These are phyloP conservation scores for Calonectria pauciramosa DNA, from an alignment of 2,329 filamentous ascomycete genomes.

Conservation along the genomic window DNA sequence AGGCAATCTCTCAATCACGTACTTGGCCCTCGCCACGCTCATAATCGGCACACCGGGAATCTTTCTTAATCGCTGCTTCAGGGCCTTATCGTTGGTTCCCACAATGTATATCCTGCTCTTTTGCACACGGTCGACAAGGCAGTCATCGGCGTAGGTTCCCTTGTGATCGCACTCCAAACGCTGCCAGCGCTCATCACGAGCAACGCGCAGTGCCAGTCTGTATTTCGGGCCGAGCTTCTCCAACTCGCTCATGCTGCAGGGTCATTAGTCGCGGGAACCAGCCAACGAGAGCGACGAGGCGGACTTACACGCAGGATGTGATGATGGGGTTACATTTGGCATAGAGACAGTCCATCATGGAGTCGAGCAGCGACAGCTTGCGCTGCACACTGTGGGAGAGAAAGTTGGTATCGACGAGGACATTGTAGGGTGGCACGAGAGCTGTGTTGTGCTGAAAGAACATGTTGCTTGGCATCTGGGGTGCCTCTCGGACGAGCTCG, in stretches of 20 bases:
- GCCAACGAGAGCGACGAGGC: neutral
- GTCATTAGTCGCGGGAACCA: neutral
- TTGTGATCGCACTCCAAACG: slow-evolving; percentile 91
- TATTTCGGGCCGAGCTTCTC: slow-evolving; percentile 94
- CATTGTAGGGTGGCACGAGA: slow-evolving; percentile 81
- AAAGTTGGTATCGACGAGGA: slow-evolving; percentile 86
- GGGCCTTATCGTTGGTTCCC: slow-evolving; percentile 81
- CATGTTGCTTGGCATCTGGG: slow-evolving; percentile 84
- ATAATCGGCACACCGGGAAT: slow-evolving; percentile 76
- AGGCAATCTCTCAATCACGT: slow-evolving; percentile 92
- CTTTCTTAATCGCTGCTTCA: slow-evolving; percentile 88
- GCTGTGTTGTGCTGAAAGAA: slow-evolving; percentile 93
- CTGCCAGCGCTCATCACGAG: slow-evolving; percentile 90
- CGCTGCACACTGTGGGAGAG: slow-evolving; percentile 90
- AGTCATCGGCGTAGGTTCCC: slow-evolving; percentile 86
- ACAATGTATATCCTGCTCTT: slow-evolving; percentile 85
- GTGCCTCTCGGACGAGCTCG: slow-evolving; percentile 82
- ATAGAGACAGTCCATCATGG: slow-evolving; percentile 94
- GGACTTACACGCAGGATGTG: slow-evolving; percentile 71
- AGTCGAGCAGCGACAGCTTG: slow-evolving; percentile 88
- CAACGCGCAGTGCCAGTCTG: slow-evolving; percentile 86
- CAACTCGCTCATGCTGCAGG: slow-evolving; percentile 76
- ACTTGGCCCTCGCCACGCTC: slow-evolving; percentile 89
- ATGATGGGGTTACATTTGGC: slow-evolving; percentile 93
- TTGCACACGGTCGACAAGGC: slow-evolving; percentile 80